Evolutionary conservation across 805 yeast genomes (phyloP).

Genomic region (Cyberlindnera petersonii): DNA sequence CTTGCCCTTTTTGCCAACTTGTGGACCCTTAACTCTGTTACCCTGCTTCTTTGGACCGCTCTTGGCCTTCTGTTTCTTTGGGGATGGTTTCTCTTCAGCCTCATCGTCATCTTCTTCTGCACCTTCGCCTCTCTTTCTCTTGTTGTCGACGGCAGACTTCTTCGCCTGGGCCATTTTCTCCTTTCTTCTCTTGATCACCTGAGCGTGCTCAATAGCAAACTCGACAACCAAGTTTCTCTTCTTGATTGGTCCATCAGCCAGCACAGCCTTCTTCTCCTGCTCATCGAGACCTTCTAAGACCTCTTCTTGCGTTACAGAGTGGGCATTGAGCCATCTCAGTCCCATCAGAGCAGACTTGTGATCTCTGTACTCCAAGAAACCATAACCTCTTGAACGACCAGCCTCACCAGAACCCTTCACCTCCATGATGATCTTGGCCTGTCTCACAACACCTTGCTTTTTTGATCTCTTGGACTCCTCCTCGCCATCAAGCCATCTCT

Average conservation of each 20-base stretch:
- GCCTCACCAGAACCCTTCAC: slow-evolving; percentile 80
- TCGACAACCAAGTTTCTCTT: slow-evolving; percentile 83
- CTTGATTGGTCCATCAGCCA: slow-evolving; percentile 45
- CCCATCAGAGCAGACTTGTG: slow-evolving; percentile 95
- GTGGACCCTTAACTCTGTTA: slow-evolving; percentile 40
- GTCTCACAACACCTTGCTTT: slow-evolving; percentile 86
- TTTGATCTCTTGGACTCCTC: slow-evolving; percentile 57
- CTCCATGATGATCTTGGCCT: slow-evolving; percentile 90
- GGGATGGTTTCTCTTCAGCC: slow-evolving; percentile 17
- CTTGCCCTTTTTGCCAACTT: slow-evolving; percentile 22
- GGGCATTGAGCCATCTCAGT: slow-evolving; percentile 94
- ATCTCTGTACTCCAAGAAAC: slow-evolving; percentile 89
- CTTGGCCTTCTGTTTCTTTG: slow-evolving; percentile 13
- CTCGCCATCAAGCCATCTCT: slow-evolving; percentile 36
- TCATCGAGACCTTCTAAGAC: slow-evolving; percentile 65
- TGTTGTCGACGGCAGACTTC: slow-evolving; percentile 28
- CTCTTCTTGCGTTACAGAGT: slow-evolving; percentile 71
- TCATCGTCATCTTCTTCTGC: slow-evolving; percentile 21
- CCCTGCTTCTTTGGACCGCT: slow-evolving; percentile 35
- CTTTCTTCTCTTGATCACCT: slow-evolving; percentile 84
- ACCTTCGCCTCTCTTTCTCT: slow-evolving; percentile 27
- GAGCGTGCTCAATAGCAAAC: slow-evolving; percentile 94
- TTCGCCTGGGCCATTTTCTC: slow-evolving; percentile 53
- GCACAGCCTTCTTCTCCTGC: slow-evolving; percentile 57
- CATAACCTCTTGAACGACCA: slow-evolving; percentile 96